Evolutionary conservation across 441 rosid genomes (phyloP).

Genomic region (Theobroma grandiflorum): DNA sequence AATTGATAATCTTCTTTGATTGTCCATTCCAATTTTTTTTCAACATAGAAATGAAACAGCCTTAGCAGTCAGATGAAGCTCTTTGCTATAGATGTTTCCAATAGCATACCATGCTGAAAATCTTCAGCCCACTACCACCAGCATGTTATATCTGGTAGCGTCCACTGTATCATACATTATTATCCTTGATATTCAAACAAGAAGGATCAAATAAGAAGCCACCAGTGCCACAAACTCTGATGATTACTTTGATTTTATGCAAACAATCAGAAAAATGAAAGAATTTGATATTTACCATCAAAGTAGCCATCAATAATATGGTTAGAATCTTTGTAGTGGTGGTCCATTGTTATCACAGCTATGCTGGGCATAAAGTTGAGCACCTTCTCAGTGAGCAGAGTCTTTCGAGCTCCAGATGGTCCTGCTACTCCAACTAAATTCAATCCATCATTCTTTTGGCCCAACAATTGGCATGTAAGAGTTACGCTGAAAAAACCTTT

Average conservation of each 20-base stretch:
- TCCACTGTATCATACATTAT: not conserved
- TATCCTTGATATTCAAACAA: not conserved
- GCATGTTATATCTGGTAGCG: not conserved
- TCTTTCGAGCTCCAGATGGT: constrained; percentile 98
- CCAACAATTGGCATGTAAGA: constrained; percentile 88
- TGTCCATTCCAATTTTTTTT: not conserved
- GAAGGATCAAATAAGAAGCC: not conserved
- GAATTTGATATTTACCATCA: constrained; percentile 67
- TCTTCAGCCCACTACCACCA: not conserved
- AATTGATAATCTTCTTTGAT: not conserved
- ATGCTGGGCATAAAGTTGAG: constrained; percentile 92
- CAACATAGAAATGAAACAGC: not conserved
- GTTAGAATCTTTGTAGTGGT: constrained; percentile 79
- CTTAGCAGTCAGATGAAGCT: not conserved
- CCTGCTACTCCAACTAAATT: constrained; percentile 95
- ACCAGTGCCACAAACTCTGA: not conserved
- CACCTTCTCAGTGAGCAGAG: constrained; percentile 90
- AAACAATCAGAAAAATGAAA: not conserved
- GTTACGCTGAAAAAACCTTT: constrained; percentile 96
- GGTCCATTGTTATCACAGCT: constrained; percentile 91
- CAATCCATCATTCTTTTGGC: constrained; percentile 90
- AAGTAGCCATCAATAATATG: constrained; percentile 95
- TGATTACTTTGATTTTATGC: not conserved
- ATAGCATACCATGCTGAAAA: not conserved
- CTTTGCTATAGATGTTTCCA: not conserved